Percentiles rank a stretch among this genome's conserved stretches.
phyloP scores from a whole-genome alignment of 2,329 filamentous ascomycete species.

The Xylariaceae sp. region DNA sequence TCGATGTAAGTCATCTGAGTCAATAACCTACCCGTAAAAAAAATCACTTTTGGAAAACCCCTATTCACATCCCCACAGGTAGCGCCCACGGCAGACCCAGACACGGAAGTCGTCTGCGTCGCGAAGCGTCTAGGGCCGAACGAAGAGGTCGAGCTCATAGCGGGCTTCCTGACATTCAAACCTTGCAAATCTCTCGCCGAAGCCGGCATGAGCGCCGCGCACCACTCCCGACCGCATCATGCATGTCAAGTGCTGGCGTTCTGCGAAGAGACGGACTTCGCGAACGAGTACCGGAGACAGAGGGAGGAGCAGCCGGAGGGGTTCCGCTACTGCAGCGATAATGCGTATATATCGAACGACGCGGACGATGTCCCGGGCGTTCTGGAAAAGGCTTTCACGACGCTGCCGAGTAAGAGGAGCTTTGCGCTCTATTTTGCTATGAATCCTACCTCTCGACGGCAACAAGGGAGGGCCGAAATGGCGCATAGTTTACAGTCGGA shows the following conservation, averaged over 20 bases:
- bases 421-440: conserved; percentile 47
- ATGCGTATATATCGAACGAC: conserved; percentile 44
- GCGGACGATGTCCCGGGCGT: conserved; percentile 38
- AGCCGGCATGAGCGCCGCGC: conserved; percentile 32
- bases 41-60: neutral
- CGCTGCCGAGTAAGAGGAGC: conserved; percentile 39
- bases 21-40: neutral
- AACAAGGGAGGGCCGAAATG: conserved; percentile 46
- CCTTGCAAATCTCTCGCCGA: conserved; percentile 30
- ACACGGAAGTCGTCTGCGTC: conserved; percentile 38
- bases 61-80: conserved; percentile 1
- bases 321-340: conserved; percentile 46
- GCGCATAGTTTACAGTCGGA: conserved; percentile 50
- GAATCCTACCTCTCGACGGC: conserved; percentile 40
- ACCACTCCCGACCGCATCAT: conserved; percentile 35
- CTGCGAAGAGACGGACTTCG: conserved; percentile 36
- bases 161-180: conserved; percentile 38
- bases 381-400: conserved; percentile 42
- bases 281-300: conserved; percentile 39
- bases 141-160: conserved; percentile 30
- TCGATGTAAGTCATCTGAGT: conserved; percentile 32
- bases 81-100: conserved; percentile 30
- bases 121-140: conserved; percentile 27
- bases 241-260: conserved; percentile 34
- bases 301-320: conserved; percentile 40